Evolutionary conservation across 2,329 filamentous ascomycete genomes (phyloP).

Genomic region (Harringtonia lauricola): DNA sequence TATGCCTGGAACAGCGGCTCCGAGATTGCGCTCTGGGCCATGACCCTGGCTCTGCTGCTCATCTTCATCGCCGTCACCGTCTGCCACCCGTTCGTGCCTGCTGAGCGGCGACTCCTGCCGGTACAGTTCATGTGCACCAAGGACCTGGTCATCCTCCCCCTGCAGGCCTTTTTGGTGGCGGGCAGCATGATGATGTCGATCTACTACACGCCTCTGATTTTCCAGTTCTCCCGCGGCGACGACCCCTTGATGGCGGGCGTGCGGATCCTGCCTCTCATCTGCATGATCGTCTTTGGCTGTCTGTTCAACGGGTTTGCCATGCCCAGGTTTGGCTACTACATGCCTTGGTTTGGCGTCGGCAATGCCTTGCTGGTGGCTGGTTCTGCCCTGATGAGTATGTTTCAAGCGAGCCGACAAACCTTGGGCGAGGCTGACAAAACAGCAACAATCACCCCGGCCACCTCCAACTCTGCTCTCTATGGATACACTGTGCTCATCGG

Average conservation of each 20-base stretch:
- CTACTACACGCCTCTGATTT: constrained; percentile 45
- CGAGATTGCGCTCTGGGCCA: constrained; percentile 34
- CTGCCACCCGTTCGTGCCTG: constrained; percentile 30
- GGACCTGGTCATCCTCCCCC: constrained; percentile 29
- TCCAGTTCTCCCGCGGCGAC: constrained; percentile 36
- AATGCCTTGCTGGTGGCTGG: too few species aligned
- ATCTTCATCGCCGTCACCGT: constrained; percentile 30
- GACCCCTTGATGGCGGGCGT: constrained; percentile 27
- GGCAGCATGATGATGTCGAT: constrained; percentile 27
- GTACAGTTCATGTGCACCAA: constrained; percentile 25
- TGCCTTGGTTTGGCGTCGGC: too few species aligned
- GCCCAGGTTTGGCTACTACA: not conserved
- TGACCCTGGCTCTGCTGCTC: constrained; percentile 33
- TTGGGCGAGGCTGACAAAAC: too few species aligned
- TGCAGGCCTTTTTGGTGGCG: constrained; percentile 24
- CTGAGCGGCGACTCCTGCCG: constrained; percentile 34
- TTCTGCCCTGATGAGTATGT: too few species aligned
- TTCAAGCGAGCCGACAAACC: too few species aligned
- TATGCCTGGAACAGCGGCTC: constrained; percentile 35
- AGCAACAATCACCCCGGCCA: too few species aligned
- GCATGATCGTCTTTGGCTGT: constrained; percentile 18
- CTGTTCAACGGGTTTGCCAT: not conserved
- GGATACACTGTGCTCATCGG: too few species aligned
- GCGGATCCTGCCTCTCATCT: constrained; percentile 30
- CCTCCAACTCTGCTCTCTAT: too few species aligned